Evolutionary conservation across 1,139 yeast genomes (phyloP).

Genomic region (Hemisphaericaspora xylanilytica): DNA sequence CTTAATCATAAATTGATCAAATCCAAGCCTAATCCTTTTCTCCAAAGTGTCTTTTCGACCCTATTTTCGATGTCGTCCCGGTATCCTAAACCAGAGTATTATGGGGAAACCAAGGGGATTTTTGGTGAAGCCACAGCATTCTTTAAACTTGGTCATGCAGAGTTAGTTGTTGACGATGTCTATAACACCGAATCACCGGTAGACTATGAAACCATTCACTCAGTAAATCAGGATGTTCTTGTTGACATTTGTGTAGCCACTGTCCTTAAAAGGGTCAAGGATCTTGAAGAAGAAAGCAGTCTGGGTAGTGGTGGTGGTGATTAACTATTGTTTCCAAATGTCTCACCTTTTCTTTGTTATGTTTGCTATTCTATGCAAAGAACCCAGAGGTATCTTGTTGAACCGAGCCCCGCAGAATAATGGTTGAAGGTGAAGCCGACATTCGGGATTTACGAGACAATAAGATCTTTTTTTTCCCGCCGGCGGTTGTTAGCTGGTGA

Average conservation of each 20-base stretch:
- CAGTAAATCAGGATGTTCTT: constrained; percentile 12
- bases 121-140: constrained; percentile 11
- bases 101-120: constrained; percentile 9
- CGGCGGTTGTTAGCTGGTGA: no score
- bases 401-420: no score
- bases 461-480: no score
- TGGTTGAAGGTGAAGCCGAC: no score
- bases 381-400: no score
- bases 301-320: no score
- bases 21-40: constrained; percentile 9
- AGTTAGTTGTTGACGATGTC: constrained; percentile 11
- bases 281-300: constrained; percentile 17
- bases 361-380: no score
- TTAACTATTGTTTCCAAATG: no score
- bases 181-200: constrained; percentile 2
- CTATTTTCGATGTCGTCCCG: constrained; percentile 8
- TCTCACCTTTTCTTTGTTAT: no score
- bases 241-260: constrained; percentile 15
- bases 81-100: constrained; percentile 11
- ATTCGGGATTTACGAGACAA: no score
- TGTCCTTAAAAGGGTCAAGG: constrained; percentile 13
- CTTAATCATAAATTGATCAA: constrained; percentile 10
- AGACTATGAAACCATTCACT: constrained; percentile 12
- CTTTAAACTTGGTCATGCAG: constrained; percentile 12
- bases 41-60: constrained; percentile 5